phyloP scores from a whole-genome alignment of 2,329 filamentous ascomycete genomes.

The Hyphodiscus sp. region DNA sequence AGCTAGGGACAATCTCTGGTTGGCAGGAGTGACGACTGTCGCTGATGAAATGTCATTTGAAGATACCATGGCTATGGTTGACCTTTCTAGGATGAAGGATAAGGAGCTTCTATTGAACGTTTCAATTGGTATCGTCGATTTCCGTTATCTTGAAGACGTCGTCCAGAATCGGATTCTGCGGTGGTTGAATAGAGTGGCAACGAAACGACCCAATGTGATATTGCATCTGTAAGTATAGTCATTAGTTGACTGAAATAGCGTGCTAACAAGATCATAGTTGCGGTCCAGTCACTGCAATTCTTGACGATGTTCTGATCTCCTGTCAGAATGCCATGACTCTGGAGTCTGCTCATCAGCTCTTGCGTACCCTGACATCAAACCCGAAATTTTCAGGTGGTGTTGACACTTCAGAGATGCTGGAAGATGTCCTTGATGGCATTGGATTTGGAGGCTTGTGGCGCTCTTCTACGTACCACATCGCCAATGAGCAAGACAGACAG shows the following conservation, averaged over 20 bases:
- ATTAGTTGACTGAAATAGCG: background rate
- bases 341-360: conserved; percentile 52
- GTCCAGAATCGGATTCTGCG: conserved; percentile 52
- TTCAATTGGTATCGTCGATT: conserved; percentile 60
- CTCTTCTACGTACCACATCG: conserved; percentile 27
- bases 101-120: conserved; percentile 57
- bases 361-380: conserved; percentile 52
- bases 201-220: conserved; percentile 48
- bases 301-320: conserved; percentile 54
- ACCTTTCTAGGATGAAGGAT: conserved; percentile 45
- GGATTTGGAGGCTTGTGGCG: conserved; percentile 60
- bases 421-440: conserved; percentile 49
- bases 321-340: conserved; percentile 56
- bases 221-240: conserved; percentile 46
- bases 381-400: conserved; percentile 43
- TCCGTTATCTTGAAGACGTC: conserved; percentile 56
- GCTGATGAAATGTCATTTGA: conserved; percentile 35
- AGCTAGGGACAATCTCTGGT: conserved; percentile 56
- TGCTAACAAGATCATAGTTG: conserved; percentile 35
- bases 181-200: conserved; percentile 54
- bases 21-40: conserved; percentile 42
- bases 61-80: conserved; percentile 36
- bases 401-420: conserved; percentile 42
- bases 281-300: conserved; percentile 48
- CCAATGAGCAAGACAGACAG: conserved; percentile 28